Percentiles rank a stretch among this genome's conserved stretches.
Conservation (phyloP, 208 protist genomes). For the Wallacemonas sp. region DNA sequence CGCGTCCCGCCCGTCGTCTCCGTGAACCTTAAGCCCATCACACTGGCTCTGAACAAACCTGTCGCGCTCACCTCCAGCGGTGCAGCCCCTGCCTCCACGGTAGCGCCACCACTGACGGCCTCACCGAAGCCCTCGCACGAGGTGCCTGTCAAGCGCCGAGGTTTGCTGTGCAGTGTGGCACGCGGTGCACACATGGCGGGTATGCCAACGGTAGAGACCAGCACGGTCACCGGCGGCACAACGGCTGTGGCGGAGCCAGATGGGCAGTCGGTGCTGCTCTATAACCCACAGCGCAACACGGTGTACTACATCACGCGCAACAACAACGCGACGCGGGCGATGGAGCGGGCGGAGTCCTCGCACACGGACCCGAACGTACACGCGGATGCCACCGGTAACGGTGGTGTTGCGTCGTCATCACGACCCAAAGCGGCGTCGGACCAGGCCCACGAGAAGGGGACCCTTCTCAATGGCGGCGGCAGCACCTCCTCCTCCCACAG, state of each 20-base stretch:
- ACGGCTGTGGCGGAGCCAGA: not conserved
- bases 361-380: no score
- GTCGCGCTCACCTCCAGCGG: not conserved
- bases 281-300: constrained; percentile 53
- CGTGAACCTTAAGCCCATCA: constrained; percentile 7
- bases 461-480: not conserved
- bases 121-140: not conserved
- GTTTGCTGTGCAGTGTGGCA: constrained; percentile 1
- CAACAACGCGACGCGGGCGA: not conserved
- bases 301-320: constrained; percentile 40
- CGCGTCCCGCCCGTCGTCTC: not conserved
- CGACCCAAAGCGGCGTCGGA: no score
- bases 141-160: not conserved
- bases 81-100: not conserved
- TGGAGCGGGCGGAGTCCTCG: not conserved
- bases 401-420: no score
- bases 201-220: not conserved
- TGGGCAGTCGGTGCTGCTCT: constrained; percentile 35
- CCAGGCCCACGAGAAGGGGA: not conserved
- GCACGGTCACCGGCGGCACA: no score
- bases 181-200: constrained; percentile 4
- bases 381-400: no score
- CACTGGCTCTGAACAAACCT: constrained; percentile 10
- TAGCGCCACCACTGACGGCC: not conserved
- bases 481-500: constrained; percentile 1